A percentile compares a stretch with the other conserved stretches of the same genome.
These are phyloP conservation scores for Gracilaria vermiculophylla DNA, from an alignment of 23 red algal genomes.

Conservation along the genomic window DNA sequence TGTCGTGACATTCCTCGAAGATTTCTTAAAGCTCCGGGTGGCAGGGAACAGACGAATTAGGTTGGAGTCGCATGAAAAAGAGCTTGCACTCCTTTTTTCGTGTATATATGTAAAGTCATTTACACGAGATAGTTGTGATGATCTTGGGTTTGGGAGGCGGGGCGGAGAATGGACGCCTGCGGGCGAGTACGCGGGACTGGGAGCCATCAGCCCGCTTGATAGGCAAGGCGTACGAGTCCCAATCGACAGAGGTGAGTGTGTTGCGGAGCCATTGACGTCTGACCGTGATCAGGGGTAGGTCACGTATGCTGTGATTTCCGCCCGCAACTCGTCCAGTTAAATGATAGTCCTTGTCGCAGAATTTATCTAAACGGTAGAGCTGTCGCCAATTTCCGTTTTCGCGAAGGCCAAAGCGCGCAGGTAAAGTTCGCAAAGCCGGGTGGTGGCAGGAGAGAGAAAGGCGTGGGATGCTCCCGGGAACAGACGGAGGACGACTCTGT, in stretches of 20 bases:
- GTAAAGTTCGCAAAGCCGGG: background rate
- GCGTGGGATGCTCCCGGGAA: slow-evolving; percentile 2
- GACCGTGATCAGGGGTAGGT: background rate
- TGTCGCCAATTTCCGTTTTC: background rate
- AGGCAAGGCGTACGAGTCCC: background rate
- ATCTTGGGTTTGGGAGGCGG: no score
- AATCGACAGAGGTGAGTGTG: background rate
- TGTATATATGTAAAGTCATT: background rate
- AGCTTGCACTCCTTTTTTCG: background rate
- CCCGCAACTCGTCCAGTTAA: no score
- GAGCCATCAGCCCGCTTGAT: slow-evolving; percentile 38
- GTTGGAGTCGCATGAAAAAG: background rate
- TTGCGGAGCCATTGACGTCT: background rate
- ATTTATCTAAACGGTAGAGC: background rate
- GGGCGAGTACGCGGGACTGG: background rate
- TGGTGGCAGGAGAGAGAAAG: background rate
- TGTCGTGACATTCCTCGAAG: background rate
- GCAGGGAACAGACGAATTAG: background rate
- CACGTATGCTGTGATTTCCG: no score
- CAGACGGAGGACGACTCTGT: background rate
- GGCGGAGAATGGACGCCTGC: no score
- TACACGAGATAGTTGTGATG: background rate
- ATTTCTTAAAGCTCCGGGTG: background rate
- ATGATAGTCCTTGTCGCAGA: no score
- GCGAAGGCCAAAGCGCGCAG: background rate